Evolutionary conservation across 1,284 basidiomycete genomes (phyloP).

Genomic region (Hypsizygus ulmarius): DNA sequence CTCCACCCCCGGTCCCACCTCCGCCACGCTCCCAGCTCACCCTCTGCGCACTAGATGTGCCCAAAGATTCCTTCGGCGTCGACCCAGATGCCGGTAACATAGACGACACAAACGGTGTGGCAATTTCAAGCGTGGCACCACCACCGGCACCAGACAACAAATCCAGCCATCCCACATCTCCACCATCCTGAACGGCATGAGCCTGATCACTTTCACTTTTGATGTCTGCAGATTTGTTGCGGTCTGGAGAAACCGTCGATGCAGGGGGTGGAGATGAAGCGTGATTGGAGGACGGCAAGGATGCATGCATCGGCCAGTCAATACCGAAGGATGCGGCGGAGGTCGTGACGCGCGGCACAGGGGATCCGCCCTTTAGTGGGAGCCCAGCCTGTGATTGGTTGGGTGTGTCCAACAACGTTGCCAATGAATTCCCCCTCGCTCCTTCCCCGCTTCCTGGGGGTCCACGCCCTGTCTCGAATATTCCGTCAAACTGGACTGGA

Average conservation of each 20-base stretch:
- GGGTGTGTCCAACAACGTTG: constrained; percentile 17
- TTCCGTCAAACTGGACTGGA: too few species aligned
- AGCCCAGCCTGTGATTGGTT: constrained; percentile 11
- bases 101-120: too few species aligned
- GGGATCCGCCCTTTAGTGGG: background rate
- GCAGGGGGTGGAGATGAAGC: constrained; percentile 1
- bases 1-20: too few species aligned
- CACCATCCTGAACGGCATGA: background rate
- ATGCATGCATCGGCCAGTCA: constrained; percentile 15
- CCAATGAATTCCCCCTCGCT: constrained; percentile 6
- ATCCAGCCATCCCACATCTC: background rate
- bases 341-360: constrained; percentile 4
- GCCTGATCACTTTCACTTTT: too few species aligned
- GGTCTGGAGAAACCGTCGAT: background rate
- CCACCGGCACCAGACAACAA: background rate
- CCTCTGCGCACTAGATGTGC: too few species aligned
- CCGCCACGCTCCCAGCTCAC: too few species aligned
- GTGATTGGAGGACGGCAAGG: constrained; percentile 1
- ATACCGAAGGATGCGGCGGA: constrained; percentile 16
- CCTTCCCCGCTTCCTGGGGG: too few species aligned
- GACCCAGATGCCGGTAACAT: too few species aligned
- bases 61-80: too few species aligned
- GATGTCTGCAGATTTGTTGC: background rate
- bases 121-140: background rate
- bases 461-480: too few species aligned